Evolutionary conservation across 2,329 filamentous ascomycete genomes (phyloP).

Genomic region (Amauroascus verrucosus): DNA sequence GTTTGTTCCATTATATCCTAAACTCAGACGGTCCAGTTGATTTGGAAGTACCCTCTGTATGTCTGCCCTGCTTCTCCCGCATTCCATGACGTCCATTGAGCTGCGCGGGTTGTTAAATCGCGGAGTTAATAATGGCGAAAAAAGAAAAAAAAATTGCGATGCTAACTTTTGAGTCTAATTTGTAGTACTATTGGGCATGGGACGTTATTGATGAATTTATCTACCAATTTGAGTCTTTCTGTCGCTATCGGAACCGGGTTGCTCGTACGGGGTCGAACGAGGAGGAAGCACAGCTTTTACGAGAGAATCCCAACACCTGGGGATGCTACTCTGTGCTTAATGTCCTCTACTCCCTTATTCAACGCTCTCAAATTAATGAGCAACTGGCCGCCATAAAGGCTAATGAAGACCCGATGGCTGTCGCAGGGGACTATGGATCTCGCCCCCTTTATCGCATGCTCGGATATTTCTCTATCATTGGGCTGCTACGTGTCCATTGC

Average conservation of each 20-base stretch:
- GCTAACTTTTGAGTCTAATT: slow-evolving; percentile 6
- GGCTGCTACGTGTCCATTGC: slow-evolving; percentile 89
- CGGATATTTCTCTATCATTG: slow-evolving; percentile 98
- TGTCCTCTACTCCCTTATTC: slow-evolving; percentile 97
- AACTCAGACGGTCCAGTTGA: slow-evolving; percentile 99
- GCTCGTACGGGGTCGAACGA: slow-evolving; percentile 72
- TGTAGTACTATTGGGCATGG: slow-evolving; percentile 99
- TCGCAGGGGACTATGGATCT: slow-evolving; percentile 89
- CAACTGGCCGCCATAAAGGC: slow-evolving; percentile 91
- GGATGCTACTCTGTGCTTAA: slow-evolving; percentile 99
- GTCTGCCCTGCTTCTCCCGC: slow-evolving; percentile 29
- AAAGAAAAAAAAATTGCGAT: slow-evolving; percentile 5
- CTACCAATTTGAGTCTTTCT: slow-evolving; percentile 99
- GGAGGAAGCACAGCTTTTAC: slow-evolving; percentile 82
- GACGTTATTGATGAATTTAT: slow-evolving; percentile 99
- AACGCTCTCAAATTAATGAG: slow-evolving; percentile 95
- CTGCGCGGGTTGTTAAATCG: background rate
- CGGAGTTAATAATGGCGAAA: background rate
- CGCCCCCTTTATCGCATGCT: slow-evolving; percentile 96
- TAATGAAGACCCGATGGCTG: slow-evolving; percentile 75
- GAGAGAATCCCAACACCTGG: slow-evolving; percentile 98
- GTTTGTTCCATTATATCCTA: slow-evolving; percentile 96
- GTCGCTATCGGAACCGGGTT: slow-evolving; percentile 85
- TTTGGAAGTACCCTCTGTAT: slow-evolving; percentile 87
- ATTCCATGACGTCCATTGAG: background rate